These are phyloP conservation scores for Metarhizium anisopliae DNA, from an alignment of 2,329 filamentous ascomycete species.

Conservation along the genomic window DNA sequence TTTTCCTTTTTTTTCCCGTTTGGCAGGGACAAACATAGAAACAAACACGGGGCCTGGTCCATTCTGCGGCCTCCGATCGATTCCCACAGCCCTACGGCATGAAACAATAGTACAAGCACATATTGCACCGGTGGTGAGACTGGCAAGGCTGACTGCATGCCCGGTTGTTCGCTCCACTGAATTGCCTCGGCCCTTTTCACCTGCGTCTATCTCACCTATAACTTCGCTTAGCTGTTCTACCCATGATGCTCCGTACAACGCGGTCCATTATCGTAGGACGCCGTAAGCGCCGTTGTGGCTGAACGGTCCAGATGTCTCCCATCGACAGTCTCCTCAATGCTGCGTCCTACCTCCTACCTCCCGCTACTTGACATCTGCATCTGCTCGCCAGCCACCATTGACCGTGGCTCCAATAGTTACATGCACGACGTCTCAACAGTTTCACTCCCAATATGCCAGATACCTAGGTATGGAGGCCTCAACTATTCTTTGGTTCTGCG, in stretches of 20 bases:
- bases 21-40: background rate
- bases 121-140: background rate
- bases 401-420: background rate
- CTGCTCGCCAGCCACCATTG: background rate
- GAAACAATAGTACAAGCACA: background rate
- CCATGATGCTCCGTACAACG: background rate
- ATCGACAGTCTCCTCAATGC: background rate
- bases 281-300: background rate
- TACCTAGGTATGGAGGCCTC: background rate
- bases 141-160: too few relatives aligned
- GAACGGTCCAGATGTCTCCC: background rate
- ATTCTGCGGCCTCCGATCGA: background rate
- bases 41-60: background rate
- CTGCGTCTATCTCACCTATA: background rate
- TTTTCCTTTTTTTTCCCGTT: background rate
- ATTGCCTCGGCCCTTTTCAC: background rate
- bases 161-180: background rate
- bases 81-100: background rate
- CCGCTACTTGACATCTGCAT: background rate
- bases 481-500: background rate
- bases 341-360: background rate
- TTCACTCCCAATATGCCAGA: background rate
- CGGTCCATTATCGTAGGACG: background rate
- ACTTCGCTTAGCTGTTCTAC: background rate
- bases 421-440: background rate